Evolutionary conservation across 805 yeast species (phyloP), one percentile per base, ranked within the genome.

Genomic region (Teunomyces panamensis): DNA sequence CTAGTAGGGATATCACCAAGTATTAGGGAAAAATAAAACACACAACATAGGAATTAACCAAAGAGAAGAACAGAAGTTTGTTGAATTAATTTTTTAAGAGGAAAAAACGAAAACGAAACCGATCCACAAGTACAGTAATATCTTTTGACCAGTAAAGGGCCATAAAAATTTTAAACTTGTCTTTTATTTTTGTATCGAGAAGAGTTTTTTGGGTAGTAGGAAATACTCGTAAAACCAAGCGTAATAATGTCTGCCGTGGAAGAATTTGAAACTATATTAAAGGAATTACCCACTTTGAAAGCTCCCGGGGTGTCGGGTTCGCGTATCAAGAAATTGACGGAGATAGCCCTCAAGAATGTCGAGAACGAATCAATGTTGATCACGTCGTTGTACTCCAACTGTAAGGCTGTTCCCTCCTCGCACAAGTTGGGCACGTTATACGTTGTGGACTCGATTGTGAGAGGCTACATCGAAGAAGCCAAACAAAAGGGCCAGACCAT

Each of bases 241-340:
- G 43, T 29, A 20, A 24, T 24, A 11, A 73, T 73, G 79, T 64
- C 77, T 67, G 39, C 61, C 17, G 64, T 69, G 50, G 75, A 73
- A 56, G 73, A 77, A 54, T 79, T 80, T 57, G 80, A 77, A 53
- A 53, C 67, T 42, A 70, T 73, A 29, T 65, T 79, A 49, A 74
- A 72, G 53, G 83, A 79, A 59, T 63, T 80, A 46, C 72, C 78
- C 27, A 74, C 78, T 5, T 69, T 86, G 57, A 85, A 84, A 67
- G 81, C 96, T 11, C 92, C 92, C 10, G 98, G 99, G 51, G 94
- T 92, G 45, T 90, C 97, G 27, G 98, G 98, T 39, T 83, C 96
- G 47, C 89, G 97, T 72, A 94, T 92, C 68, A 88, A 88, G 66
- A 84, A 84, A 60, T 74, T 91, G 62, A 87, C 92, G 41, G 86